Evolutionary conservation across 495 filamentous ascomycete species (phyloP).

Genomic region (Monascus purpureus): DNA sequence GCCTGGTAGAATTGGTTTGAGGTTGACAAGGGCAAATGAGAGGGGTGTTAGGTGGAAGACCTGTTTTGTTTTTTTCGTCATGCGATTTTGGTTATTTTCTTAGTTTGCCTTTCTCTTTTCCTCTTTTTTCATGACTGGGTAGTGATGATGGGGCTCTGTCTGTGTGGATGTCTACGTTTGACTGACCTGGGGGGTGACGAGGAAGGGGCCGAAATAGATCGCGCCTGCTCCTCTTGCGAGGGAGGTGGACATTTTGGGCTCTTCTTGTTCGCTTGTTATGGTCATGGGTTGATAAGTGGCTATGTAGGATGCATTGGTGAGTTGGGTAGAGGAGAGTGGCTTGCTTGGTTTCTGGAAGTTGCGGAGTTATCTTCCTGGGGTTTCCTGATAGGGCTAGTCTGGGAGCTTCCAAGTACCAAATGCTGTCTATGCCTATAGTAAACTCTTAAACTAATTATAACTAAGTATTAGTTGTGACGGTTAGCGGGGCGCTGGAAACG

Average conservation of each 20-base stretch:
- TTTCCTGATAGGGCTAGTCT: no score
- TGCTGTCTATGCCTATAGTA: no score
- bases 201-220: slow-evolving; percentile 32
- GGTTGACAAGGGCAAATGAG: slow-evolving; percentile 79
- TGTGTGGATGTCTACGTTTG: slow-evolving; percentile 1
- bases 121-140: background rate
- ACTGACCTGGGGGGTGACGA: slow-evolving; percentile 31
- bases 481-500: no score
- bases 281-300: no score
- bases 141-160: background rate
- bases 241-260: slow-evolving; percentile 8
- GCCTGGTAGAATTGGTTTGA: slow-evolving; percentile 86
- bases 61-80: slow-evolving; percentile 14
- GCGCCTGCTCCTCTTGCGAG: slow-evolving; percentile 19
- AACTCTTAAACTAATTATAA: no score
- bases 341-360: no score
- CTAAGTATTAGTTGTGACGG: no score
- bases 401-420: no score
- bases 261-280: no score
- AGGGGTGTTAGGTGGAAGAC: slow-evolving; percentile 74
- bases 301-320: no score
- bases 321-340: no score
- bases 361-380: no score
- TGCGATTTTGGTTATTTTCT: slow-evolving; percentile 1
- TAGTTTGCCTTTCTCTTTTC: background rate